Evolutionary conservation across 2,329 filamentous ascomycete species (phyloP).

Genomic region (Aureobasidium sp.): DNA sequence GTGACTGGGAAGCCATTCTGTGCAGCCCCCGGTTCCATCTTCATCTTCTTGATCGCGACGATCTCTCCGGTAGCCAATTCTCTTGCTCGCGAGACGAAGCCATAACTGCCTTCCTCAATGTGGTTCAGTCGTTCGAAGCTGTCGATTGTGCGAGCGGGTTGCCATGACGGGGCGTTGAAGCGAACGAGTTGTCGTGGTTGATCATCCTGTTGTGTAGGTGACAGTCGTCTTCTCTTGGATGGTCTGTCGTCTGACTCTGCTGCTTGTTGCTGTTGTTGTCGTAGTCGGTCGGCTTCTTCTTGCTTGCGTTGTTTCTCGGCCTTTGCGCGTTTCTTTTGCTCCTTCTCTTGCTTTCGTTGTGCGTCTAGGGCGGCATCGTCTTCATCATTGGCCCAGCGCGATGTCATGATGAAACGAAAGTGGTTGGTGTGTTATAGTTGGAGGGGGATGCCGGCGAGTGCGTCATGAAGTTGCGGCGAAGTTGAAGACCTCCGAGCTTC

Average conservation of each 20-base stretch:
- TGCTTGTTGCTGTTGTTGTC: constrained; percentile 17
- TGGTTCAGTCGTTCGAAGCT: constrained; percentile 90
- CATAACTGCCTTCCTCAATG: constrained; percentile 96
- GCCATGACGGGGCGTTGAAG: constrained; percentile 61
- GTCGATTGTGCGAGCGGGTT: constrained; percentile 66
- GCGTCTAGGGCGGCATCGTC: constrained; percentile 69
- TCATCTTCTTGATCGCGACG: constrained; percentile 88
- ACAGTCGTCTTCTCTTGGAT: constrained; percentile 54
- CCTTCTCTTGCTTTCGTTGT: constrained; percentile 70
- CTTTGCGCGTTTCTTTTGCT: constrained; percentile 79
- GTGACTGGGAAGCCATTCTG: constrained; percentile 71
- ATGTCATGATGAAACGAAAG: constrained; percentile 32
- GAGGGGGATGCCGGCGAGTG: neutral
- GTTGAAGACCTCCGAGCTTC: constrained; percentile 2
- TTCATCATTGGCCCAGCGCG: constrained; percentile 80
- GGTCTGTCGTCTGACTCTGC: constrained; percentile 28
- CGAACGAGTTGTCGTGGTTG: constrained; percentile 53
- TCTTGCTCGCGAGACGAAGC: constrained; percentile 79
- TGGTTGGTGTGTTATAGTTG: neutral
- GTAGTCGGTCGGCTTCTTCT: constrained; percentile 41
- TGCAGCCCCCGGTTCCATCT: constrained; percentile 61
- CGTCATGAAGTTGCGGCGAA: constrained; percentile 10
- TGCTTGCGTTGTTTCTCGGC: constrained; percentile 67
- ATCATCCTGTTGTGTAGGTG: constrained; percentile 34
- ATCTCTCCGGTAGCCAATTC: constrained; percentile 66